Evolutionary conservation across 2,329 filamentous ascomycete species (phyloP).

Genomic region (Emericellopsis cladophorae): DNA sequence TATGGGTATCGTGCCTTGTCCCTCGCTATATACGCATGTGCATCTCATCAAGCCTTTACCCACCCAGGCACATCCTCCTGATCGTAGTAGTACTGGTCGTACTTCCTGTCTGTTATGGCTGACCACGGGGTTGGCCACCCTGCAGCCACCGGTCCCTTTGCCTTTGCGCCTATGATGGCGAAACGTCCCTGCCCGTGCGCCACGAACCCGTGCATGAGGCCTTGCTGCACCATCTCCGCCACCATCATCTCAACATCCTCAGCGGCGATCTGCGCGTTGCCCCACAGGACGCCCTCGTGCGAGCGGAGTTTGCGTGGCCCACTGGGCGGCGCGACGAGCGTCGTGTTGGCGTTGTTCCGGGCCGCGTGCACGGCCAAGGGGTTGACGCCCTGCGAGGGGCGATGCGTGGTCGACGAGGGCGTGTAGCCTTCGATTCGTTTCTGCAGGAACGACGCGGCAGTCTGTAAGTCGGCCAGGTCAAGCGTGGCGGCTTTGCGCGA

Average conservation of each 20-base stretch:
- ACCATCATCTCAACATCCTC: slow-evolving; percentile 67
- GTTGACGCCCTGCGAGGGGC: slow-evolving; percentile 26
- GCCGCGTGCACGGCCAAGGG: slow-evolving; percentile 38
- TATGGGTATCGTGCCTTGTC: not conserved
- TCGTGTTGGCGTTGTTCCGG: slow-evolving; percentile 28
- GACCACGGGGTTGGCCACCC: slow-evolving; percentile 69
- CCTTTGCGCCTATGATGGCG: slow-evolving; percentile 68
- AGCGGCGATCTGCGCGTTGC: slow-evolving; percentile 45
- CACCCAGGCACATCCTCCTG: slow-evolving; percentile 64
- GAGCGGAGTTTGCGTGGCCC: slow-evolving; percentile 35
- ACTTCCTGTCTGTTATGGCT: slow-evolving; percentile 49
- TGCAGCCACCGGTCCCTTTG: slow-evolving; percentile 48
- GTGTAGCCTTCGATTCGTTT: slow-evolving; percentile 46
- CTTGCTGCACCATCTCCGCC: slow-evolving; percentile 66
- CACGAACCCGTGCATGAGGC: slow-evolving; percentile 72
- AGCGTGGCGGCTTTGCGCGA: slow-evolving; percentile 60
- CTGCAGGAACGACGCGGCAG: slow-evolving; percentile 53
- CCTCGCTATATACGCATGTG: not conserved
- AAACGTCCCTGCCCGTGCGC: slow-evolving; percentile 66
- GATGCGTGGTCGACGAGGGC: slow-evolving; percentile 16
- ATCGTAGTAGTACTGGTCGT: slow-evolving; percentile 40
- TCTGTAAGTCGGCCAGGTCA: slow-evolving; percentile 55
- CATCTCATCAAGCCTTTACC: slow-evolving; percentile 36
- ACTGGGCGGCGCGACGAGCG: slow-evolving; percentile 33
- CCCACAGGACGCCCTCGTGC: slow-evolving; percentile 49